Base-by-base conservation (phyloP, 257 asterid genomes). In the Forsythia suspensa region DNA sequence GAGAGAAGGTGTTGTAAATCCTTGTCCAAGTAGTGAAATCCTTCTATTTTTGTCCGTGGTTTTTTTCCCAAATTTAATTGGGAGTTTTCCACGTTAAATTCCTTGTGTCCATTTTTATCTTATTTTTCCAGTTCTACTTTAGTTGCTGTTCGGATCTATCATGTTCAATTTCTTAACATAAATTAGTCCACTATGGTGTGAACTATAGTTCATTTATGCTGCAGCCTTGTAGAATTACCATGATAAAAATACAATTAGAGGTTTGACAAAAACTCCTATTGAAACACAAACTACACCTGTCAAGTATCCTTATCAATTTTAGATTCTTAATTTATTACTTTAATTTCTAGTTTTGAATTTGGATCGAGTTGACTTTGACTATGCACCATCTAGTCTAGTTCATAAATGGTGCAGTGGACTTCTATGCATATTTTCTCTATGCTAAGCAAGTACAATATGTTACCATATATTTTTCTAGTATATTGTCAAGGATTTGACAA, bases 361-460 rank as follows among this genome's bases (percentile, higher is more conserved):
- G 37, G 21, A 75, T 5, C 37, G 39, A 18, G 51, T 38, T 74
- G 51, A 74, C 41, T 41, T 78, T 71, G 77, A 78, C 77, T 41
- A 36, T 3, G 72, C 77, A 13, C 12, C 21, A 55, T 24, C 72
- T 57, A n/a, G 13, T 43, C 72, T 12, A 40, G 39, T 29, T 42
- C 66, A 71, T 77, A 37, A 7, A 69, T 70, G 42, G 81, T 29
- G 55, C 70, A 37, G 16, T 69, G 20, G 65, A 24, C 65, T 55
- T 55, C 21, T 18, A 55, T 55, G 24, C 21, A 52, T 16, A 52
- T 16, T 13, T 20, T 13, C n/a, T 52, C 63, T 52, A 0, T 46
- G 3, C 34, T 29, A 29, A 29, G 2, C 34, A 1, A 1, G 34
- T 29, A 29, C 34, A 1, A 29, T 29, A 29, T 29, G 34, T 29